phyloP scores from a whole-genome alignment of 2,329 filamentous ascomycete genomes.

The Penicillium brevicompactum region DNA sequence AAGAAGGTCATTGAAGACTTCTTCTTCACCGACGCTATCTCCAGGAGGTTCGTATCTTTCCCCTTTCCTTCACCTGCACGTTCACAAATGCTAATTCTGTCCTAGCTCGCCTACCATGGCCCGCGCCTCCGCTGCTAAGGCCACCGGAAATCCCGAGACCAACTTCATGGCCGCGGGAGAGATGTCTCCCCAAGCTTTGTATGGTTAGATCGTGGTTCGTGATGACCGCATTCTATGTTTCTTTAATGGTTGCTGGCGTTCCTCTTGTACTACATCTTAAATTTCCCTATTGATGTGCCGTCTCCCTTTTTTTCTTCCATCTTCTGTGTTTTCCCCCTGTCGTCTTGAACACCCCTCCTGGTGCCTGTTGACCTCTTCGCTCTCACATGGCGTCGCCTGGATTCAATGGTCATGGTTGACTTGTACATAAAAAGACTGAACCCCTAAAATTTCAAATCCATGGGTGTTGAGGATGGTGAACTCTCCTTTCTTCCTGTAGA shows the following conservation, averaged over 20 bases:
- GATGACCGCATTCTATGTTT: constrained; percentile 29
- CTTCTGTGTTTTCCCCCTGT: constrained; percentile 26
- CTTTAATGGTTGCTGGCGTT: constrained; percentile 39
- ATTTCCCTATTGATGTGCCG: constrained; percentile 28
- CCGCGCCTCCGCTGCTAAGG: constrained; percentile 91
- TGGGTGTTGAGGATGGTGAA: constrained; percentile 18
- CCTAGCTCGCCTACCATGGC: constrained; percentile 95
- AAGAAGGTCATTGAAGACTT: constrained; percentile 92
- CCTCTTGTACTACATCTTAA: constrained; percentile 37
- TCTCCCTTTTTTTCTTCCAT: constrained; percentile 20
- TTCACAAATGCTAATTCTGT: constrained; percentile 17
- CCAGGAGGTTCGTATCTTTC: constrained; percentile 72
- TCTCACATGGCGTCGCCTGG: constrained; percentile 24
- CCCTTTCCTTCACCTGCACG: neutral
- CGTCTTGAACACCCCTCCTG: constrained; percentile 24
- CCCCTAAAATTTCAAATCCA: constrained; percentile 26
- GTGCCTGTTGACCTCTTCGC: constrained; percentile 27
- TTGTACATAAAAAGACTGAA: constrained; percentile 42
- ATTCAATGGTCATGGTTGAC: constrained; percentile 29
- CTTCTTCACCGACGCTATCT: constrained; percentile 97
- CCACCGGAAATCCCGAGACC: constrained; percentile 73
- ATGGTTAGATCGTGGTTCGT: constrained; percentile 33
- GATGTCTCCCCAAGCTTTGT: constrained; percentile 44
- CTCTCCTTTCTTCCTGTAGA: neutral
- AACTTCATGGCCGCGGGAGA: constrained; percentile 76